phyloP scores from a whole-genome alignment of 2,329 filamentous ascomycete species.

The Cyanodermella asteris region DNA sequence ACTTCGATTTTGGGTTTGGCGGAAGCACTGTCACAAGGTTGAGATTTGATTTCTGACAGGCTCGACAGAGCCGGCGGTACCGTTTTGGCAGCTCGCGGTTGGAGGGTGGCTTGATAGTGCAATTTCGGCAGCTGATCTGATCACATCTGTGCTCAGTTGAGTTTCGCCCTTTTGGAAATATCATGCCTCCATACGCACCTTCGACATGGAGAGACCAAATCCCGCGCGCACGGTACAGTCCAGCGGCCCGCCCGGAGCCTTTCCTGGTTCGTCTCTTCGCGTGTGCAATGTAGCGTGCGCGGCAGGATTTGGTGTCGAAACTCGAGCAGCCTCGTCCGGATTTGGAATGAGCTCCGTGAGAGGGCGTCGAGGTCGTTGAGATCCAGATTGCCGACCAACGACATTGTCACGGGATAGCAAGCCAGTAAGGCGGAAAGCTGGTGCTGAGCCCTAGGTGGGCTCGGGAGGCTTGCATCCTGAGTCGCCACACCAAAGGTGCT shows the following conservation, averaged over 20 bases:
- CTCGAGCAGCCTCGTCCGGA: constrained; percentile 56
- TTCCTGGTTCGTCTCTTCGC: no score
- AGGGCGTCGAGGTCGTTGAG: constrained; percentile 71
- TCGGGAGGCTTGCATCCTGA: constrained; percentile 7
- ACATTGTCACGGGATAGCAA: constrained; percentile 46
- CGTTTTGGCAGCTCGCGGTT: constrained; percentile 45
- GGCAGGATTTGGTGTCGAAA: constrained; percentile 52
- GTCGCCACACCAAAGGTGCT: not conserved
- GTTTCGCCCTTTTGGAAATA: constrained; percentile 34
- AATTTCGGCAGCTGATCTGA: constrained; percentile 32
- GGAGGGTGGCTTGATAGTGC: constrained; percentile 62
- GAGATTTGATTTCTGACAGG: constrained; percentile 56
- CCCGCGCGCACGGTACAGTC: constrained; percentile 58
- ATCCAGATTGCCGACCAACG: constrained; percentile 58
- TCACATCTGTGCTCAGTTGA: not conserved
- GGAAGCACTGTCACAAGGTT: no score
- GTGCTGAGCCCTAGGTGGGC: constrained; percentile 10
- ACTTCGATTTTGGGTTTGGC: no score
- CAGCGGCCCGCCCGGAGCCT: constrained; percentile 42
- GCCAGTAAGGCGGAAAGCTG: constrained; percentile 4
- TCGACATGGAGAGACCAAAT: constrained; percentile 68
- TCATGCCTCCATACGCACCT: constrained; percentile 58
- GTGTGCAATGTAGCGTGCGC: constrained; percentile 62
- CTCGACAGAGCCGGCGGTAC: constrained; percentile 58
- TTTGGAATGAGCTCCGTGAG: constrained; percentile 58